phyloP scores from a whole-genome alignment of 2,329 filamentous ascomycete genomes.

The Penicillium polonicum region DNA sequence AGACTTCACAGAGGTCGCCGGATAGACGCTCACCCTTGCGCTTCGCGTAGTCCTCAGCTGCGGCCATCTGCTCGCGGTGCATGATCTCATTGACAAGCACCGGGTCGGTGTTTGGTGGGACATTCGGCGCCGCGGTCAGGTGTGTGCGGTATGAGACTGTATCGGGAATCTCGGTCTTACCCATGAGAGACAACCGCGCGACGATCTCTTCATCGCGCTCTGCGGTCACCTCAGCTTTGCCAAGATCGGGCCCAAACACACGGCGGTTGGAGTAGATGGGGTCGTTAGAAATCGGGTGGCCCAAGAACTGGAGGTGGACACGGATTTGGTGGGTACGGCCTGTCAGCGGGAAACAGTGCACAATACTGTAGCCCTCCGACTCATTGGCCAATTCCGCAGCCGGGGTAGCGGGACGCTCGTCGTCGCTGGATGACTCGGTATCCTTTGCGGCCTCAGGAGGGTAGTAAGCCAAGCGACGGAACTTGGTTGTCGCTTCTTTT shows the following conservation, averaged over 20 bases:
- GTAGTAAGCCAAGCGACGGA: slow-evolving; percentile 90
- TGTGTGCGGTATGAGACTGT: slow-evolving; percentile 78
- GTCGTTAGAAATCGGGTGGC: slow-evolving; percentile 94
- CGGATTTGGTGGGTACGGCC: slow-evolving; percentile 93
- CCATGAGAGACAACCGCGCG: slow-evolving; percentile 79
- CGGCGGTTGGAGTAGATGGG: slow-evolving; percentile 94
- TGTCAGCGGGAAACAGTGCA: slow-evolving; percentile 88
- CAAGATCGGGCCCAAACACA: slow-evolving; percentile 83
- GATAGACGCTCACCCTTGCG: slow-evolving; percentile 92
- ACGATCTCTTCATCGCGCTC: slow-evolving; percentile 89
- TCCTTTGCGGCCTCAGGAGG: slow-evolving; percentile 47
- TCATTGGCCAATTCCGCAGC: slow-evolving; percentile 42
- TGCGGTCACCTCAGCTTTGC: slow-evolving; percentile 62
- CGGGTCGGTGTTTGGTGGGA: slow-evolving; percentile 38
- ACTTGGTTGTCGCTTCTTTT: slow-evolving; percentile 85
- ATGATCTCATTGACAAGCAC: slow-evolving; percentile 43
- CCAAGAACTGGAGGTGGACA: slow-evolving; percentile 90
- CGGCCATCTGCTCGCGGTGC: slow-evolving; percentile 64
- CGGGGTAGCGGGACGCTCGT: slow-evolving; percentile 31
- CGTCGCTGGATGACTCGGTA: slow-evolving; percentile 22
- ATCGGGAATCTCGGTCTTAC: slow-evolving; percentile 87
- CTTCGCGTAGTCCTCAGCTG: slow-evolving; percentile 87
- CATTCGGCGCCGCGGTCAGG: slow-evolving; percentile 39
- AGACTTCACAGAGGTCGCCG: slow-evolving; percentile 75
- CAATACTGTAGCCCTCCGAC: slow-evolving; percentile 81